Conservation (phyloP, 208 protist species). For the Novymonas esmeraldas region DNA sequence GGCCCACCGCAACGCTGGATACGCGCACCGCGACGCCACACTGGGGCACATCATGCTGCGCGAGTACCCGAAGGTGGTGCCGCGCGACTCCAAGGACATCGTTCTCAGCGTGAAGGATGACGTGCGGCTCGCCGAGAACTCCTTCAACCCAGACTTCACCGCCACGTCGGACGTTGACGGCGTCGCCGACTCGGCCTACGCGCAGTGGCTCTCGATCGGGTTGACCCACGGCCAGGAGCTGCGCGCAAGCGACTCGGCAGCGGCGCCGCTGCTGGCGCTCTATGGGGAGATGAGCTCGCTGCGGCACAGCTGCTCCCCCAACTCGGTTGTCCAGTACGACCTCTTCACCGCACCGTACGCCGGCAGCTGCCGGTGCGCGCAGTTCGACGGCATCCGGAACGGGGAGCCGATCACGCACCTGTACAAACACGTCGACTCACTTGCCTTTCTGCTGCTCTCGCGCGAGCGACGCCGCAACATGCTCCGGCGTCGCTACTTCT, state of each 20-base stretch:
- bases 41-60: slow-evolving; percentile 42
- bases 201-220: slow-evolving; percentile 40
- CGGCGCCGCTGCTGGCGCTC: slow-evolving; percentile 29
- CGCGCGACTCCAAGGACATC: slow-evolving; percentile 27
- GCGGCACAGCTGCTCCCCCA: slow-evolving; percentile 65
- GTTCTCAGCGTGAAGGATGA: slow-evolving; percentile 34
- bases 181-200: slow-evolving; percentile 35
- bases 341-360: slow-evolving; percentile 37
- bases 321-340: slow-evolving; percentile 41
- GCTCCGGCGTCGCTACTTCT: slow-evolving; percentile 38
- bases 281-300: slow-evolving; percentile 42
- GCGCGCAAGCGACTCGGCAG: not conserved
- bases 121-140: slow-evolving; percentile 9
- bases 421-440: slow-evolving; percentile 48
- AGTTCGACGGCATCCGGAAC: slow-evolving; percentile 29
- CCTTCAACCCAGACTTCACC: slow-evolving; percentile 30
- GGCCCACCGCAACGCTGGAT: slow-evolving; percentile 10
- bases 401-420: slow-evolving; percentile 54
- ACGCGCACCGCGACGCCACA: slow-evolving; percentile 31
- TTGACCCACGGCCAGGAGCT: slow-evolving; percentile 35
- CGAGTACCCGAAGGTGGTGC: slow-evolving; percentile 47
- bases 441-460: slow-evolving; percentile 55
- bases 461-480: slow-evolving; percentile 45
- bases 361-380: slow-evolving; percentile 43
- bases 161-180: slow-evolving; percentile 35